phyloP scores from a whole-genome alignment of 1,284 basidiomycete genomes.

The Calocybe gambosa region DNA sequence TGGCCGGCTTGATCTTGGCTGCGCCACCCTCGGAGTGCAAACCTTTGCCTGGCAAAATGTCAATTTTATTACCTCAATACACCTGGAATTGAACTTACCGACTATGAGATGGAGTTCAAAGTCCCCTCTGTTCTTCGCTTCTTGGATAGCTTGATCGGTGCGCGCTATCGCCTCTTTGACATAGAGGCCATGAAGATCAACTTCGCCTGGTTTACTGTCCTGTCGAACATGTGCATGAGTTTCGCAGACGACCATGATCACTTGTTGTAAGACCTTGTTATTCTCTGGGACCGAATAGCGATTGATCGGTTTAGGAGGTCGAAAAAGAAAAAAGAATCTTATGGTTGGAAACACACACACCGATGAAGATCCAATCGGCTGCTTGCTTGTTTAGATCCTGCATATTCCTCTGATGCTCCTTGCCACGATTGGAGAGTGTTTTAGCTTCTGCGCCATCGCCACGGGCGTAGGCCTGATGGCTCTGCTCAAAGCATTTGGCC shows the following conservation, averaged over 20 bases:
- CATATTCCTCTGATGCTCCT: conserved; percentile 77
- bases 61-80: neutral
- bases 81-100: conserved; percentile 40
- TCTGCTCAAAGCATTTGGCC: conserved; percentile 61
- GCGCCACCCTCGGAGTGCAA: conserved; percentile 78
- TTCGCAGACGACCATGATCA: neutral
- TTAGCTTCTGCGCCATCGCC: conserved; percentile 82
- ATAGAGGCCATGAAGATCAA: conserved; percentile 90
- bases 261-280: conserved; percentile 66
- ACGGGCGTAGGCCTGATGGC: conserved; percentile 60
- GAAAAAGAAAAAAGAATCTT: neutral
- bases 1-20: conserved; percentile 91
- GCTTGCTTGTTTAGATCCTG: conserved; percentile 81
- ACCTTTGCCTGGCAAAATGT: conserved; percentile 55
- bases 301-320: neutral
- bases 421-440: conserved; percentile 78
- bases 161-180: conserved; percentile 86
- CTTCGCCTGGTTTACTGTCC: conserved; percentile 67
- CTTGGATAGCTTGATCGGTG: conserved; percentile 63
- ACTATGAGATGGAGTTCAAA: conserved; percentile 82
- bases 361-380: conserved; percentile 82
- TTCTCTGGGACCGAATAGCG: conserved; percentile 56
- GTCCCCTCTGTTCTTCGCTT: conserved; percentile 63
- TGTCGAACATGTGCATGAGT: conserved; percentile 21
- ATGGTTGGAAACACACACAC: conserved; percentile 33